Evolutionary conservation across 2,329 filamentous ascomycete species (phyloP).

Genomic region (Aureobasidium namibiae): DNA sequence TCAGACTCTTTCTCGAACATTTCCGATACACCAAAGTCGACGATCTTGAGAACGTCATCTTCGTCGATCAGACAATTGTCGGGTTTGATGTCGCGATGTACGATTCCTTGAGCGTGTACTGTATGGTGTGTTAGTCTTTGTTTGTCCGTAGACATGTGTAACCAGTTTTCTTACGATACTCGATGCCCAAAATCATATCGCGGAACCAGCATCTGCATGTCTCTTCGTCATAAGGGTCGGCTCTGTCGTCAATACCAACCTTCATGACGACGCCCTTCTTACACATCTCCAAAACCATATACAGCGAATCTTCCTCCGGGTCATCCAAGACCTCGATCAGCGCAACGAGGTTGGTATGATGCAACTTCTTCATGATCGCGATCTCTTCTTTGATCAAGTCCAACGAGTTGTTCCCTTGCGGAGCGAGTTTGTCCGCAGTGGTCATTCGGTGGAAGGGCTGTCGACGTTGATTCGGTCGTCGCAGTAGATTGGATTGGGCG

Average conservation of each 20-base stretch:
- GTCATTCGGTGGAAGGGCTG: constrained; percentile 55
- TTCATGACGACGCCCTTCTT: constrained; percentile 97
- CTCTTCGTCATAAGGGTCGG: constrained; percentile 75
- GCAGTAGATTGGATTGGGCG: constrained; percentile 80
- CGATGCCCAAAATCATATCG: constrained; percentile 87
- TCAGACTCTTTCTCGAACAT: constrained; percentile 86
- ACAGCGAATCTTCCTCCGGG: constrained; percentile 87
- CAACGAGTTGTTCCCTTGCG: constrained; percentile 60
- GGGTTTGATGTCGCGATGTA: constrained; percentile 95
- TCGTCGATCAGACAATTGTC: constrained; percentile 87
- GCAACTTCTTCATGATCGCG: constrained; percentile 97
- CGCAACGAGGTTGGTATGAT: constrained; percentile 88
- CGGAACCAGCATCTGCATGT: constrained; percentile 86
- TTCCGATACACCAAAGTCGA: constrained; percentile 98
- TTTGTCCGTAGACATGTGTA: background rate
- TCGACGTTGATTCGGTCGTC: constrained; percentile 48
- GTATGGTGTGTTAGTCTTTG: background rate
- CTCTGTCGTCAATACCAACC: constrained; percentile 75
- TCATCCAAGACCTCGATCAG: constrained; percentile 93
- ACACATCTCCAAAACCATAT: constrained; percentile 99
- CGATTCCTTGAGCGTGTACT: constrained; percentile 90
- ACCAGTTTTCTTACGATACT: constrained; percentile 62
- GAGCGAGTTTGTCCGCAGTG: constrained; percentile 41
- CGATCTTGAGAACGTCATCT: constrained; percentile 91
- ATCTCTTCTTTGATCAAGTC: constrained; percentile 92